A percentile compares a stretch with the other conserved stretches of the same genome.
Conservation (phyloP, 768 basidiomycete species). For the Russula emetica region DNA sequence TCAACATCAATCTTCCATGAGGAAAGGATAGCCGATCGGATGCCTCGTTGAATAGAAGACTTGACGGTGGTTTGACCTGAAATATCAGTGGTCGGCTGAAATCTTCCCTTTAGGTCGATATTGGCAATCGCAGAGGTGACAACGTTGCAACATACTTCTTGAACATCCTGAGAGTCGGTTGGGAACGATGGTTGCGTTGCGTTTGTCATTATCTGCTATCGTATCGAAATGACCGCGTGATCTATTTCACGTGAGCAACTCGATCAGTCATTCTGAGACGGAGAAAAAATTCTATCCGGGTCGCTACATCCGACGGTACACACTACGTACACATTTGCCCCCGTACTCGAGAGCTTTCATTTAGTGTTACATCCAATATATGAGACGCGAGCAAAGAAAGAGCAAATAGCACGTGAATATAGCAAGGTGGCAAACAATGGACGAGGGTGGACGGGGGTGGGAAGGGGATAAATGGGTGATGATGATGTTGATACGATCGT, state of each 20-base stretch:
- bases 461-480: conserved; percentile 17
- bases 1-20: conserved; percentile 82
- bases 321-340: conserved; percentile 30
- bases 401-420: conserved; percentile 26
- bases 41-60: conserved; percentile 86
- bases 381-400: conserved; percentile 22
- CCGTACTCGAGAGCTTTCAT: conserved; percentile 18
- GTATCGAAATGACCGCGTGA: not conserved
- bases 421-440: conserved; percentile 16
- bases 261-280: not conserved
- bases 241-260: conserved; percentile 3
- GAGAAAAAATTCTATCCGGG: conserved; percentile 14
- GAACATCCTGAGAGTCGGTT: conserved; percentile 49
- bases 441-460: conserved; percentile 8
- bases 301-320: conserved; percentile 30
- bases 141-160: conserved; percentile 54
- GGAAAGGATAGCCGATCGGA: conserved; percentile 71
- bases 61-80: conserved; percentile 89
- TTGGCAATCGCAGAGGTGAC: not conserved
- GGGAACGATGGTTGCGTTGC: not conserved
- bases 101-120: conserved; percentile 41
- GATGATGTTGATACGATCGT: conserved; percentile 19
- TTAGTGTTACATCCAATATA: conserved; percentile 27
- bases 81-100: conserved; percentile 72
- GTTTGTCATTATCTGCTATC: conserved; percentile 12